A percentile compares a stretch with the other conserved stretches of the same genome.
These are phyloP conservation scores for Penicillium alfredii DNA, from an alignment of 495 filamentous ascomycete species.

Conservation along the genomic window DNA sequence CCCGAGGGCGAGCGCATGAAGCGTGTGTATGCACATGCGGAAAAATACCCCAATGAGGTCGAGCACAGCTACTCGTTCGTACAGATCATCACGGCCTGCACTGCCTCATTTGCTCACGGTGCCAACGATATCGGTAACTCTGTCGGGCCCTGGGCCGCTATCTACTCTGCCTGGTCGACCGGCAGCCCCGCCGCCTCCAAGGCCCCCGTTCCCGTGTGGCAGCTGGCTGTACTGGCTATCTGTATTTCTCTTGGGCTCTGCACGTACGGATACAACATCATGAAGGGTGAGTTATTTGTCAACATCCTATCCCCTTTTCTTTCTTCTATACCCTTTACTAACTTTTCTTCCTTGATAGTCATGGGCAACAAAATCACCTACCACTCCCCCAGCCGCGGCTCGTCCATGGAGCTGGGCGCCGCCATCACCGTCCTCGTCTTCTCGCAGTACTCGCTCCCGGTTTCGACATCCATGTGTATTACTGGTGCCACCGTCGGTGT, in stretches of 20 bases:
- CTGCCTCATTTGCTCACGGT: conserved; percentile 72
- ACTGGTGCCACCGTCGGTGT: conserved; percentile 54
- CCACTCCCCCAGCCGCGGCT: conserved; percentile 56
- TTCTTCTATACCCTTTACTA: conserved; percentile 13
- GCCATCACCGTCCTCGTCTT: conserved; percentile 61
- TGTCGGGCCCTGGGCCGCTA: conserved; percentile 64
- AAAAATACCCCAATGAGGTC: conserved; percentile 68
- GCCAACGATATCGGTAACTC: conserved; percentile 78
- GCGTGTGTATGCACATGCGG: conserved; percentile 50
- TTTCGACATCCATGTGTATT: conserved; percentile 56
- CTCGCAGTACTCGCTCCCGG: conserved; percentile 55
- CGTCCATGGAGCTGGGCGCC: conserved; percentile 61
- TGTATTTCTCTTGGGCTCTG: conserved; percentile 52
- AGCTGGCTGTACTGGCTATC: conserved; percentile 47
- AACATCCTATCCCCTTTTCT: background rate
- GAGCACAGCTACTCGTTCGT: conserved; percentile 73
- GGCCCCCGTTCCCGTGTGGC: conserved; percentile 53
- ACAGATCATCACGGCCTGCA: conserved; percentile 68
- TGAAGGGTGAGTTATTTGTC: conserved; percentile 43
- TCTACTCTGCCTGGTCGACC: conserved; percentile 61
- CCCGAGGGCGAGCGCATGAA: conserved; percentile 62
- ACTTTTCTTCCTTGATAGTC: conserved; percentile 23
- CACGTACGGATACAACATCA: conserved; percentile 66
- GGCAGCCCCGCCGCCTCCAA: conserved; percentile 42
- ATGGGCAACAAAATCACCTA: conserved; percentile 67